Evolutionary conservation across 257 asterid species (phyloP).

Genomic region (Salvia hispanica): DNA sequence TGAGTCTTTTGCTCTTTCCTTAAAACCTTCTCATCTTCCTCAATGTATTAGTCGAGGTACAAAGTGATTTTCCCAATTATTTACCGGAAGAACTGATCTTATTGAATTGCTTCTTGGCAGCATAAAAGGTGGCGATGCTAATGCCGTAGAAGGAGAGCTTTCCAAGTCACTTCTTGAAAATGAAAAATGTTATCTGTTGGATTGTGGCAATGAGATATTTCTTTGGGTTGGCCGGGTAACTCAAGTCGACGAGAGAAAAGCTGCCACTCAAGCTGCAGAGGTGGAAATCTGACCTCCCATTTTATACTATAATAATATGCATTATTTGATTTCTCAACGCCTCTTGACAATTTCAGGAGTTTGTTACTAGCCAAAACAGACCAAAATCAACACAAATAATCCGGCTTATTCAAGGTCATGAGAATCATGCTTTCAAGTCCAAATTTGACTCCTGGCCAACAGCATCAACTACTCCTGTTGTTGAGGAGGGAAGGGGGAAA

Average conservation of each 20-base stretch:
- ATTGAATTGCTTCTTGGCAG: conserved; percentile 45
- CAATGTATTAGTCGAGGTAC: not conserved
- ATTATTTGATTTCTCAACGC: conserved; percentile 32
- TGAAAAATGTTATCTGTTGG: conserved; percentile 80
- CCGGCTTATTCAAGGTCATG: conserved; percentile 90
- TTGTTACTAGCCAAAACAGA: conserved; percentile 72
- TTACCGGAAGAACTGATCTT: conserved; percentile 20
- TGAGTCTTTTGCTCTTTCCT: too few relatives aligned
- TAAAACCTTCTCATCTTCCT: not conserved
- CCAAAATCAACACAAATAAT: conserved; percentile 82
- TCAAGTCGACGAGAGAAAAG: conserved; percentile 90
- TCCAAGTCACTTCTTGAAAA: conserved; percentile 84
- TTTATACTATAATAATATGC: conserved; percentile 1
- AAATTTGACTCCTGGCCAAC: conserved; percentile 93
- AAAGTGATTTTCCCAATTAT: not conserved
- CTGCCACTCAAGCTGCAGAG: conserved; percentile 89
- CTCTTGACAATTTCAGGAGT: conserved; percentile 57
- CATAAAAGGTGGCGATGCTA: conserved; percentile 64
- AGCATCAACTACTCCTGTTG: conserved; percentile 68
- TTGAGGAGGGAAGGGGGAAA: conserved; percentile 97
- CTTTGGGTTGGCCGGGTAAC: conserved; percentile 98
- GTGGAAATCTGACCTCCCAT: conserved; percentile 40
- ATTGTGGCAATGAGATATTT: conserved; percentile 90
- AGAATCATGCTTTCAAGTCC: conserved; percentile 88
- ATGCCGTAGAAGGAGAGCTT: conserved; percentile 70